Evolutionary conservation across 1,284 basidiomycete genomes (phyloP).

Genomic region (Vanrija sp.): DNA sequence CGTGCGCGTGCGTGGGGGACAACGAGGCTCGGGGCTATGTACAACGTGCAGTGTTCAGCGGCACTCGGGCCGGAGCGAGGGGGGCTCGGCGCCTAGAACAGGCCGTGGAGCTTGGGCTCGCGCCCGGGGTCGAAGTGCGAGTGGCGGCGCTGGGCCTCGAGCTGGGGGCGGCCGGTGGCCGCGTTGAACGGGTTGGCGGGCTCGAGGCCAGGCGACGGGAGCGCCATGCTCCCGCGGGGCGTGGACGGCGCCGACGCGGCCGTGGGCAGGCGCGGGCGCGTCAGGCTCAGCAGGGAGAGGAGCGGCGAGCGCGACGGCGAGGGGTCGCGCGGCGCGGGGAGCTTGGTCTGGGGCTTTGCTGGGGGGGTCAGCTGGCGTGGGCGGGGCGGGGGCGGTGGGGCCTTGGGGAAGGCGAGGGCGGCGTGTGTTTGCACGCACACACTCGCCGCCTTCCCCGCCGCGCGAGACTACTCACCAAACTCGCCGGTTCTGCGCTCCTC

Average conservation of each 20-base stretch:
- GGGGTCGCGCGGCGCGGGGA: no score
- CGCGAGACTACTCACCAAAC: conserved; percentile 2
- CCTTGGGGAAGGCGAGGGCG: background rate
- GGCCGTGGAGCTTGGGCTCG: conserved; percentile 38
- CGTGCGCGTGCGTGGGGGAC: background rate
- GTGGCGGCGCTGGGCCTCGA: conserved; percentile 6
- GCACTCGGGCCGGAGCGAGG: background rate
- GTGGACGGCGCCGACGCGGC: background rate
- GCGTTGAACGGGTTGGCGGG: no score
- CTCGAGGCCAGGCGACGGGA: no score
- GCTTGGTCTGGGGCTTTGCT: background rate
- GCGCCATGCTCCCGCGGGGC: no score
- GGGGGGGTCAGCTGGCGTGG: background rate
- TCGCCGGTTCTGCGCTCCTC: conserved; percentile 16
- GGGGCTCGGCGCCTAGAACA: conserved; percentile 20
- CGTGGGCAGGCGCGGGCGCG: background rate
- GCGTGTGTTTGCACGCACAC: background rate
- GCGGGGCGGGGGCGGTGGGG: background rate
- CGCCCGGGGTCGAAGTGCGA: conserved; percentile 41
- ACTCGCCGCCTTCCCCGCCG: background rate
- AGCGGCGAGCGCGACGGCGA: conserved; percentile 1
- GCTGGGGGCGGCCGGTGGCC: background rate
- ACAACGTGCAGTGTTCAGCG: no score
- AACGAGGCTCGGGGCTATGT: background rate
- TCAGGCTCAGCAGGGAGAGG: conserved; percentile 11